Conservation (phyloP, 768 basidiomycete genomes). For the Leccinellum rugosiceps region DNA sequence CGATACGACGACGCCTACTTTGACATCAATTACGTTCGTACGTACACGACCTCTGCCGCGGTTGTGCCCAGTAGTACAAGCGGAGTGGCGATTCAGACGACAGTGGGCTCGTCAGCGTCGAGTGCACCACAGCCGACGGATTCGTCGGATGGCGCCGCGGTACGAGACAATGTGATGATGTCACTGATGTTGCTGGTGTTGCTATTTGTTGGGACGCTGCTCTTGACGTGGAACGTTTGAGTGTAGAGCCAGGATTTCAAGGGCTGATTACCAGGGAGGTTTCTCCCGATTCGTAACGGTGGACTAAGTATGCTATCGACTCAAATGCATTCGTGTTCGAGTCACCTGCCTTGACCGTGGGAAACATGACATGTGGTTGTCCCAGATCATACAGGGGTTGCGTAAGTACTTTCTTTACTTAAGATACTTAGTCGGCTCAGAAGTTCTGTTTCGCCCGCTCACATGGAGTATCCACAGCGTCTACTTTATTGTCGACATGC, state of each 20-base stretch:
- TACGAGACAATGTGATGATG: neutral
- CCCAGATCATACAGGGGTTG: neutral
- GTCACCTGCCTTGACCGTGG: too few relatives aligned
- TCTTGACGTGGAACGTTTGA: slow-evolving; percentile 11
- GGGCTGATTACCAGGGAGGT: neutral
- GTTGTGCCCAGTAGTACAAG: slow-evolving; percentile 8
- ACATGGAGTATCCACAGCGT: neutral
- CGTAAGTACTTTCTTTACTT: neutral
- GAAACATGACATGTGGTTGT: neutral
- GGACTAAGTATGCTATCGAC: too few relatives aligned
- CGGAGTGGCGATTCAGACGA: neutral
- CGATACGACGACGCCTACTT: slow-evolving; percentile 61
- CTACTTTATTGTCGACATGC: neutral
- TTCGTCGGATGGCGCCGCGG: neutral
- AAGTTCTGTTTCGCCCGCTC: neutral
- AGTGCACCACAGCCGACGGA: neutral
- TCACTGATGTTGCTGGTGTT: neutral
- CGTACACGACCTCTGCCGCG: slow-evolving; percentile 41
- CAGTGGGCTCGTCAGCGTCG: neutral
- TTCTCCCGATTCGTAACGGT: neutral
- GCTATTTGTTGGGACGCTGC: neutral
- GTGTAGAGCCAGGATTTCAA: neutral
- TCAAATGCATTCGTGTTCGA: too few relatives aligned
- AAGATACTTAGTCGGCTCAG: neutral
- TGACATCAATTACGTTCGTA: slow-evolving; percentile 63